A percentile compares a stretch with the other conserved stretches of the same genome.
These are phyloP conservation scores for Orobanche coerulescens DNA, from an alignment of 257 asterid genomes.

Conservation along the genomic window DNA sequence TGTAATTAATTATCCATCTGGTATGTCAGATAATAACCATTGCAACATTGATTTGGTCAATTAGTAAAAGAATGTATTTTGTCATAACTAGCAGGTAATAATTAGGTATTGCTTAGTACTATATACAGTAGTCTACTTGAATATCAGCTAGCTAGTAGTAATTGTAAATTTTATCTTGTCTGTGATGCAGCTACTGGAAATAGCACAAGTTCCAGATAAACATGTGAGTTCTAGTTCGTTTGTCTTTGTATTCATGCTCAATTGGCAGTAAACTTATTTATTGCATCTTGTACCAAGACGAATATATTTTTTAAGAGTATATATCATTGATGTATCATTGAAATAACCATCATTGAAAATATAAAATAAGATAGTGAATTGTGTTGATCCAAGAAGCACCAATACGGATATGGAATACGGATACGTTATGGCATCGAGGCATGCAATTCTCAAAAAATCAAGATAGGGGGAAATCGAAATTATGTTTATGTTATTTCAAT, in stretches of 20 bases:
- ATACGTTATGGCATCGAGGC: no score
- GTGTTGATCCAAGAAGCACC: no score
- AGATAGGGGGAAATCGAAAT: no score
- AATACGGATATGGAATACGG: no score
- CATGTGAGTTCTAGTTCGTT: slow-evolving; percentile 48
- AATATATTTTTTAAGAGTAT: neutral
- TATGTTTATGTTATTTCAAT: no score
- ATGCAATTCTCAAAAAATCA: no score
- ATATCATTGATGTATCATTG: neutral
- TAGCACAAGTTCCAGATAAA: slow-evolving; percentile 96
- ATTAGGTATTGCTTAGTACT: slow-evolving; percentile 12
- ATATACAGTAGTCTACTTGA: neutral
- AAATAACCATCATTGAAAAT: neutral
- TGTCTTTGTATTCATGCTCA: slow-evolving; percentile 13
- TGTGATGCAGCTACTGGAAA: slow-evolving; percentile 86
- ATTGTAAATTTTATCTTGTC: slow-evolving; percentile 18
- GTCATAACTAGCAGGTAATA: neutral
- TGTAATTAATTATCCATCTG: neutral
- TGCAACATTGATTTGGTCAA: neutral
- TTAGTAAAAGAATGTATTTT: neutral
- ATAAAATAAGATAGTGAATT: neutral
- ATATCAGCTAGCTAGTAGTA: slow-evolving; percentile 6
- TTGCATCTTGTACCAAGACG: neutral
- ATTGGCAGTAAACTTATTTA: neutral
- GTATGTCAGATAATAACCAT: slow-evolving; percentile 1